A percentile compares a stretch with the other conserved stretches of the same genome.
phyloP scores from a whole-genome alignment of 164 flowering plant species.

The Vitis amurensis region DNA sequence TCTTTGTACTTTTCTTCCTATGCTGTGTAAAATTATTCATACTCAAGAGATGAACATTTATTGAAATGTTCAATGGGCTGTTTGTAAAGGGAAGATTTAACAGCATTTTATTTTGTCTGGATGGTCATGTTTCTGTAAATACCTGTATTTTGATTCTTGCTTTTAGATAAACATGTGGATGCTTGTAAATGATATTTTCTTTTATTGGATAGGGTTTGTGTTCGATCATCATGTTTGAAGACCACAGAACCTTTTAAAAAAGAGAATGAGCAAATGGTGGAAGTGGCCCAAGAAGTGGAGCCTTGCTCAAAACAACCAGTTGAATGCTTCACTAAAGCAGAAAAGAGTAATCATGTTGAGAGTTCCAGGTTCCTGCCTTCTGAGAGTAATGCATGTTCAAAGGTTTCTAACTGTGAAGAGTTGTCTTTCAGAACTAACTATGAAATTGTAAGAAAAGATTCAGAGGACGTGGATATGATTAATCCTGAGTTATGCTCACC shows the following conservation, averaged over 20 bases:
- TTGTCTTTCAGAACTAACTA: background rate
- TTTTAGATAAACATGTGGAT: background rate
- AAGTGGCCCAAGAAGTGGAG: constrained; percentile 16
- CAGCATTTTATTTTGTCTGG: too few relatives aligned
- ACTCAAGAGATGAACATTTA: too few relatives aligned
- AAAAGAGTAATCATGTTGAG: background rate
- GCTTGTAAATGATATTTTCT: background rate
- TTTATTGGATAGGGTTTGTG: constrained; percentile 30
- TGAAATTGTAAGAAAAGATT: constrained; percentile 1
- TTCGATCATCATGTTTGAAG: constrained; percentile 36
- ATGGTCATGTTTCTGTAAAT: background rate
- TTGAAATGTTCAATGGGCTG: too few relatives aligned
- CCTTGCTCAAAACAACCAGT: constrained; percentile 11
- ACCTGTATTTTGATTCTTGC: background rate
- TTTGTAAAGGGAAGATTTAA: too few relatives aligned
- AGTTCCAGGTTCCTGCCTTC: constrained; percentile 4
- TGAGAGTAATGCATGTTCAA: constrained; percentile 7
- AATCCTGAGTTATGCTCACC: constrained; percentile 7
- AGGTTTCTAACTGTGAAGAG: constrained; percentile 6
- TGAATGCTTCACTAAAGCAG: constrained; percentile 14
- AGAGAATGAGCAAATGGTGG: constrained; percentile 10
- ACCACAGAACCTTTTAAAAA: constrained; percentile 23
- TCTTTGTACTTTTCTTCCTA: too few relatives aligned
- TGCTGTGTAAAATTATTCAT: too few relatives aligned
- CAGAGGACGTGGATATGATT: constrained; percentile 9